Evolutionary conservation across 768 basidiomycete species (phyloP).

Genomic region (Megacollybia marginata): DNA sequence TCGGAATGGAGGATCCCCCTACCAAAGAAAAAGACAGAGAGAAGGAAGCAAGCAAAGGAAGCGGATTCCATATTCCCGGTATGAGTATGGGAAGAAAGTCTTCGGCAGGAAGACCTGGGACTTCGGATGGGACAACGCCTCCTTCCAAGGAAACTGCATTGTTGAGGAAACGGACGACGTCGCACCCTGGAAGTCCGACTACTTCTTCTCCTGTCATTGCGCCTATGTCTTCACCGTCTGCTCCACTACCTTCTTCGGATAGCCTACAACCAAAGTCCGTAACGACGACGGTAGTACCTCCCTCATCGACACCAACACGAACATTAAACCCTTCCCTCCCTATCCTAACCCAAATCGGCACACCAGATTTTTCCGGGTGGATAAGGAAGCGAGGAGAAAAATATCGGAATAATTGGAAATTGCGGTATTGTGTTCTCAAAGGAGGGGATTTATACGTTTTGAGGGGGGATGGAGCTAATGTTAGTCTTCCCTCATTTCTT

Average conservation of each 20-base stretch:
- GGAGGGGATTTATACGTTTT: constrained; percentile 87
- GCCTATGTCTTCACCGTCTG: background rate
- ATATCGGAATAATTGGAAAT: constrained; percentile 84
- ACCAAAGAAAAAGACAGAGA: constrained; percentile 15
- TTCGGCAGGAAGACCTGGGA: constrained; percentile 32
- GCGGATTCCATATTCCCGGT: constrained; percentile 40
- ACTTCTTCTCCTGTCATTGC: constrained; percentile 18
- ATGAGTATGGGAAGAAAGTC: constrained; percentile 35
- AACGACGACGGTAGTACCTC: too few relatives aligned
- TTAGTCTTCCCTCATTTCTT: constrained; percentile 24
- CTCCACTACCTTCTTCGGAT: too few relatives aligned
- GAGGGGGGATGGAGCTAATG: constrained; percentile 60
- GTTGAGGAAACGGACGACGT: constrained; percentile 51
- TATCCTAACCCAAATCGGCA: constrained; percentile 86
- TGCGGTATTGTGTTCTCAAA: constrained; percentile 86
- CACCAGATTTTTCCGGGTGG: constrained; percentile 86
- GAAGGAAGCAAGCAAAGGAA: constrained; percentile 10
- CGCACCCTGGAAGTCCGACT: constrained; percentile 13
- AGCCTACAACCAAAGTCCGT: too few relatives aligned
- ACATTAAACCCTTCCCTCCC: too few relatives aligned
- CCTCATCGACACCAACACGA: too few relatives aligned
- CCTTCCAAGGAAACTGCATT: constrained; percentile 22
- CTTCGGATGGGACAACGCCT: constrained; percentile 25
- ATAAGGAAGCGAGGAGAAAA: constrained; percentile 93
- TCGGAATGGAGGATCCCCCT: constrained; percentile 21